These are phyloP conservation scores for Xerocomellus chrysenteron DNA, from an alignment of 768 basidiomycete species.

Conservation along the genomic window DNA sequence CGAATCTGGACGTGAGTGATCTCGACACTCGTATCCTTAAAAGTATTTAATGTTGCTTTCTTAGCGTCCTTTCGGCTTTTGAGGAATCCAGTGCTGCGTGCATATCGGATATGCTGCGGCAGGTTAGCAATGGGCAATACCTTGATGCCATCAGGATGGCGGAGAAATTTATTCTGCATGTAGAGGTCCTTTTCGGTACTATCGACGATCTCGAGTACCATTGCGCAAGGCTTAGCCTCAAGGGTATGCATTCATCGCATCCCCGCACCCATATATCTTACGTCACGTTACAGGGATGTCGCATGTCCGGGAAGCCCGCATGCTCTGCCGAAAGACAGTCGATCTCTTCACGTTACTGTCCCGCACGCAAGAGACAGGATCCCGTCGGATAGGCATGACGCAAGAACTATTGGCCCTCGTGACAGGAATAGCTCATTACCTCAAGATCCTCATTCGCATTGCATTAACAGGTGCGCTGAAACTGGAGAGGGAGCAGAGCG, in stretches of 20 bases:
- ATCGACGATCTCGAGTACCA: conserved; percentile 95
- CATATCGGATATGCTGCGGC: conserved; percentile 97
- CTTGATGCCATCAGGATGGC: conserved; percentile 97
- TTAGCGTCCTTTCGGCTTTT: conserved; percentile 90
- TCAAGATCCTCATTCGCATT: conserved; percentile 98
- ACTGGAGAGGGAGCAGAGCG: conserved; percentile 86
- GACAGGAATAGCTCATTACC: conserved; percentile 98
- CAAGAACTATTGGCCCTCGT: conserved; percentile 96
- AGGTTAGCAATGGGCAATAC: conserved; percentile 96
- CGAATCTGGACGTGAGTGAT: conserved; percentile 94
- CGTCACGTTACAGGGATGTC: conserved; percentile 72
- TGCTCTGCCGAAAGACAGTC: conserved; percentile 98
- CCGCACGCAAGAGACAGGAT: conserved; percentile 90
- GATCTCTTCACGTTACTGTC: conserved; percentile 96
- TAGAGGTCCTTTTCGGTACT: conserved; percentile 94
- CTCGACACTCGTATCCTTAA: not conserved
- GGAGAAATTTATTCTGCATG: conserved; percentile 97
- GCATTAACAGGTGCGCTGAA: conserved; percentile 94
- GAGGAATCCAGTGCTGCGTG: conserved; percentile 99
- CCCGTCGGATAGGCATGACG: conserved; percentile 92
- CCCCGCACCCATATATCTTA: conserved; percentile 10
- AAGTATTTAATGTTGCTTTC: conserved; percentile 12
- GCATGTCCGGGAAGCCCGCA: conserved; percentile 95
- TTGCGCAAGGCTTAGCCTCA: conserved; percentile 75
- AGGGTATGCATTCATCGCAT: conserved; percentile 57